A percentile compares a stretch with the other conserved stretches of the same genome.
Conservation (phyloP, 148 eudicot species). For the Rhododendron simsii region DNA sequence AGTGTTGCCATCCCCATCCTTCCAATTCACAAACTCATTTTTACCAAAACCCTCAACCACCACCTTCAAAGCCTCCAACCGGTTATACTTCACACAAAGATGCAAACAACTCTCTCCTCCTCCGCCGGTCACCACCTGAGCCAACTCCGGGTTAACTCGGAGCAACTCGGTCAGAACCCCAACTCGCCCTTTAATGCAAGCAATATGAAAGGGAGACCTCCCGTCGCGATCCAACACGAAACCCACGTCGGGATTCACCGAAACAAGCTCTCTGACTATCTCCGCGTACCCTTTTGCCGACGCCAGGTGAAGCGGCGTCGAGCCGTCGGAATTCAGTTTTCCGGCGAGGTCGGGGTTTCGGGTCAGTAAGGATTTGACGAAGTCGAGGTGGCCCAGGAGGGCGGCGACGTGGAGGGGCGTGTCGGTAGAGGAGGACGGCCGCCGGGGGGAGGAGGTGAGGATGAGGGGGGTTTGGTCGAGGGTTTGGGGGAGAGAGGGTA, state of each 20-base stretch:
- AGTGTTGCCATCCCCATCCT: slow-evolving; percentile 23
- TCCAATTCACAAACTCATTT: slow-evolving; percentile 19
- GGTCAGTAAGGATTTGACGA: not conserved
- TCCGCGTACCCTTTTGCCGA: slow-evolving; percentile 20
- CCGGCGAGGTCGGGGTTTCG: slow-evolving; percentile 12
- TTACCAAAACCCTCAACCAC: slow-evolving; percentile 1
- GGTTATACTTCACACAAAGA: slow-evolving; percentile 19
- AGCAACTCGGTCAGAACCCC: slow-evolving; percentile 14
- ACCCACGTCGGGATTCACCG: slow-evolving; percentile 5
- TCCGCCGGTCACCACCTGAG: not conserved
- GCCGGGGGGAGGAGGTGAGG: not conserved
- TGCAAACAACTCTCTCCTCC: slow-evolving; percentile 26
- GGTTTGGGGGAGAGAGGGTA: not conserved
- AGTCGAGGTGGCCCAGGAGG: slow-evolving; percentile 15
- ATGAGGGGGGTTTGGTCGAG: not conserved
- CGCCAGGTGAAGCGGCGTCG: slow-evolving; percentile 24
- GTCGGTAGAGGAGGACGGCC: not conserved
- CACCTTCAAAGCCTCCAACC: slow-evolving; percentile 23
- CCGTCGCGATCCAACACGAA: slow-evolving; percentile 22
- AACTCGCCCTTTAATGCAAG: slow-evolving; percentile 21
- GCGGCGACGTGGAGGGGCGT: slow-evolving; percentile 29
- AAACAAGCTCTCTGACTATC: not conserved
- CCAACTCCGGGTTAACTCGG: slow-evolving; percentile 8
- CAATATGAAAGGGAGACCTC: slow-evolving; percentile 23
- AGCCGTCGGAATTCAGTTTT: slow-evolving; percentile 4